These are phyloP conservation scores for Cercospora janseana DNA, from an alignment of 2,329 filamentous ascomycete genomes.

Conservation along the genomic window DNA sequence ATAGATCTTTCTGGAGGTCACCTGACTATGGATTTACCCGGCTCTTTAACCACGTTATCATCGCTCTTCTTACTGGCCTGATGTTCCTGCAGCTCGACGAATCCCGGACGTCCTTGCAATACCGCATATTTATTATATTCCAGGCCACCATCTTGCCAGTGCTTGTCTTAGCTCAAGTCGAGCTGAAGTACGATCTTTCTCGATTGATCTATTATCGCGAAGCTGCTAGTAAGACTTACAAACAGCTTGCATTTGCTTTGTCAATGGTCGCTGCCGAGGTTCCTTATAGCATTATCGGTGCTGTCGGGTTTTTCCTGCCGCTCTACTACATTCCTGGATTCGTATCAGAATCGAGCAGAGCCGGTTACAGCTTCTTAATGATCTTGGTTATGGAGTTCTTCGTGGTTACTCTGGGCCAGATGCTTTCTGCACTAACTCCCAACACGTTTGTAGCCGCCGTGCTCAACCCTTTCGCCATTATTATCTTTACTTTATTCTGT, in stretches of 20 bases:
- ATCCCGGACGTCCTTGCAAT: constrained; percentile 73
- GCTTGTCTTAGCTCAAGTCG: constrained; percentile 78
- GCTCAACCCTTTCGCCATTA: constrained; percentile 78
- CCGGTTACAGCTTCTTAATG: constrained; percentile 86
- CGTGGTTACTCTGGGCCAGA: constrained; percentile 74
- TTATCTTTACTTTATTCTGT: constrained; percentile 81
- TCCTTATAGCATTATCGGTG: constrained; percentile 78
- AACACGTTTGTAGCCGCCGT: constrained; percentile 75
- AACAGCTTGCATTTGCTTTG: constrained; percentile 71
- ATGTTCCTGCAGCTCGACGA: constrained; percentile 76
- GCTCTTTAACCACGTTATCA: constrained; percentile 77
- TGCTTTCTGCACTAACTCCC: constrained; percentile 73
- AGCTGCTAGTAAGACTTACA: constrained; percentile 82
- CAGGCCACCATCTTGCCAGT: constrained; percentile 81
- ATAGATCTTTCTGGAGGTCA: constrained; percentile 78
- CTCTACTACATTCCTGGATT: constrained; percentile 84
- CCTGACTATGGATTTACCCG: constrained; percentile 88
- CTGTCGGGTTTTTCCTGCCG: constrained; percentile 75
- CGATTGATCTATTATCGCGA: constrained; percentile 84
- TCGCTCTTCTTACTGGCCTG: constrained; percentile 75
- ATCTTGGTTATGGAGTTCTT: constrained; percentile 81
- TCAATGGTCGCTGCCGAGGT: constrained; percentile 80
- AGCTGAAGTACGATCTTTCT: constrained; percentile 78
- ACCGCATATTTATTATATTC: constrained; percentile 87
- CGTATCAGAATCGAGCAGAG: constrained; percentile 59